phyloP scores from a whole-genome alignment of 2,329 filamentous ascomycete species.

The Aspergillus pseudoglaucus region DNA sequence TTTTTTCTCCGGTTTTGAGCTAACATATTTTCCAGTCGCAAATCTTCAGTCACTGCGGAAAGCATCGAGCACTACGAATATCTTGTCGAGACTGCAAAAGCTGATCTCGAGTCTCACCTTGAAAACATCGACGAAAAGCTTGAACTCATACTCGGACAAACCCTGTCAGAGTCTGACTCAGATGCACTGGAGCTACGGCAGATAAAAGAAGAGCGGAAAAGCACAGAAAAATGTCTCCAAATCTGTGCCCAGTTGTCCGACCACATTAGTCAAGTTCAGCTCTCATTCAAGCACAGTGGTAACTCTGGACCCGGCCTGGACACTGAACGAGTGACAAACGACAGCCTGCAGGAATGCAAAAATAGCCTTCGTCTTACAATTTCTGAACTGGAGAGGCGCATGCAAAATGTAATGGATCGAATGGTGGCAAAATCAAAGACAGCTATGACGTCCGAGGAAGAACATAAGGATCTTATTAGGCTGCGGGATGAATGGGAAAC shows the following conservation, averaged over 20 bases:
- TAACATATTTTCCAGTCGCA: conserved; percentile 18
- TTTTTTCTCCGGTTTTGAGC: background rate
- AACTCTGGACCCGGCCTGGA: conserved; percentile 11
- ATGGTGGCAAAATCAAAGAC: conserved; percentile 25
- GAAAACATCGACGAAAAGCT: conserved; percentile 24
- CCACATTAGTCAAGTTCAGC: conserved; percentile 25
- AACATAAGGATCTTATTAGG: conserved; percentile 24
- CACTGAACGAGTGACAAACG: conserved; percentile 24
- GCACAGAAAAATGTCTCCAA: conserved; percentile 25
- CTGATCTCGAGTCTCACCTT: conserved; percentile 22
- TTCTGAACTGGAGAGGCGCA: conserved; percentile 26
- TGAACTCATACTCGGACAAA: conserved; percentile 11
- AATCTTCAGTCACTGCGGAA: conserved; percentile 25
- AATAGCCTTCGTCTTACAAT: conserved; percentile 21
- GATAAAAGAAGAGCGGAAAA: conserved; percentile 23
- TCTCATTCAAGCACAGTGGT: conserved; percentile 4
- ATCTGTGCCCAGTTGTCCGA: conserved; percentile 23
- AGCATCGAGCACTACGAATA: conserved; percentile 17
- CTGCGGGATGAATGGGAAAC: conserved; percentile 34
- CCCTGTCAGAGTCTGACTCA: conserved; percentile 5
- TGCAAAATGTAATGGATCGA: conserved; percentile 24
- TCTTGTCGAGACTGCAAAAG: conserved; percentile 20
- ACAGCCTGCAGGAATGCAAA: conserved; percentile 32
- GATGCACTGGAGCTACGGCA: conserved; percentile 16
- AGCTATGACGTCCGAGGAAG: conserved; percentile 20